These are phyloP conservation scores for Thalassiosira gravida DNA, from an alignment of 352 stramenopile genomes.

Conservation along the genomic window DNA sequence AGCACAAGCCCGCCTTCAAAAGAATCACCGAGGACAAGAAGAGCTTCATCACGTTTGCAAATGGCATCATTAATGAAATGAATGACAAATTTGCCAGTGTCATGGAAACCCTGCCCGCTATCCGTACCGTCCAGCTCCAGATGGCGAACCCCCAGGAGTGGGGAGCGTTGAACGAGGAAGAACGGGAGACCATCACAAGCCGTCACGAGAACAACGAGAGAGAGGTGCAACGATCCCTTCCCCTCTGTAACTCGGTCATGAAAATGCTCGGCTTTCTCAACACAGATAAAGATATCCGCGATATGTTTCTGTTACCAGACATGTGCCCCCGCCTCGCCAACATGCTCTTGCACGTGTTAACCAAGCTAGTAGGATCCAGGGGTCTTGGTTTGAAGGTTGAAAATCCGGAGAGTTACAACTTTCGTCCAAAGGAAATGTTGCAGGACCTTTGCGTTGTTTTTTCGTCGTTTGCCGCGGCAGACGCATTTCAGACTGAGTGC, in stretches of 20 bases:
- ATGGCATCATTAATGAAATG: conserved; percentile 99
- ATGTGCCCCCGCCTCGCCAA: conserved; percentile 92
- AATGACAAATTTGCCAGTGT: conserved; percentile 94
- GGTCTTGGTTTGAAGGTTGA: conserved; percentile 95
- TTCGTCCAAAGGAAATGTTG: conserved; percentile 96
- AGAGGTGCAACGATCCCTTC: conserved; percentile 92
- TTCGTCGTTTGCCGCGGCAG: conserved; percentile 90
- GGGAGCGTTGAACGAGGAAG: conserved; percentile 79
- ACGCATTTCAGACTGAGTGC: conserved; percentile 91
- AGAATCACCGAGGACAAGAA: conserved; percentile 91
- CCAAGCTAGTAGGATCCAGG: conserved; percentile 92
- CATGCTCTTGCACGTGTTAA: conserved; percentile 95
- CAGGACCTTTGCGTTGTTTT: conserved; percentile 94
- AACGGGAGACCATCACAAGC: conserved; percentile 77
- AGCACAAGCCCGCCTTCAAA: conserved; percentile 93
- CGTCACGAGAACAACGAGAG: conserved; percentile 89
- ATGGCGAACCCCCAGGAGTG: conserved; percentile 86
- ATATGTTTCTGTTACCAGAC: conserved; percentile 93
- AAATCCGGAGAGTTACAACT: conserved; percentile 97
- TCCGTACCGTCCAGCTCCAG: conserved; percentile 92
- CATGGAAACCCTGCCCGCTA: conserved; percentile 94
- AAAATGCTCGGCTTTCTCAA: conserved; percentile 97
- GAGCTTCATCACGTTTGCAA: conserved; percentile 97
- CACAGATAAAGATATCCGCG: conserved; percentile 90
- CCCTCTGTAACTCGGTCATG: conserved; percentile 96